Conservation (phyloP, 768 basidiomycete species). For the Coprinopsis marcescibilis region DNA sequence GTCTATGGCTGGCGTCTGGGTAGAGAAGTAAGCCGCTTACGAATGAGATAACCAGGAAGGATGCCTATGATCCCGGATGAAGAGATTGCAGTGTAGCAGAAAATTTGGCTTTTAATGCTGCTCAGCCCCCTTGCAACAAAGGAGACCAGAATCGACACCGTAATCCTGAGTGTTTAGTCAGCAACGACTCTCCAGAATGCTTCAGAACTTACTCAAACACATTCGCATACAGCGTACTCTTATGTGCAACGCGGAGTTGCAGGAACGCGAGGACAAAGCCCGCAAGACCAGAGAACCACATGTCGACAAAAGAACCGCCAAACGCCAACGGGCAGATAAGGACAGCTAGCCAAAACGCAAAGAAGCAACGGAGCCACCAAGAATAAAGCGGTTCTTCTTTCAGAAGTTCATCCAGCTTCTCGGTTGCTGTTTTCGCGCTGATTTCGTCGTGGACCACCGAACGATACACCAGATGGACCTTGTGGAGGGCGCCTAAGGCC, state of each 20-base stretch:
- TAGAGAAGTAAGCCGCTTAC: slow-evolving; percentile 34
- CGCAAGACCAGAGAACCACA: slow-evolving; percentile 71
- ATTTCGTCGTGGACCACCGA: slow-evolving; percentile 89
- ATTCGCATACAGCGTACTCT: slow-evolving; percentile 79
- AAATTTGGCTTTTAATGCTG: slow-evolving; percentile 67
- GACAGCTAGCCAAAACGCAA: slow-evolving; percentile 68
- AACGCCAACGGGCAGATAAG: slow-evolving; percentile 84
- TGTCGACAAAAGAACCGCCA: slow-evolving; percentile 78
- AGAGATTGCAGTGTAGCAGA: slow-evolving; percentile 91
- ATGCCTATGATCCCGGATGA: slow-evolving; percentile 85
- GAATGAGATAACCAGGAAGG: slow-evolving; percentile 81
- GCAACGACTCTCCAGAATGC: background rate
- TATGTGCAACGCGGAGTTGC: slow-evolving; percentile 68
- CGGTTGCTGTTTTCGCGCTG: slow-evolving; percentile 71
- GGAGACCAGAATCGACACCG: slow-evolving; percentile 75
- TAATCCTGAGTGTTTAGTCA: slow-evolving; percentile 47
- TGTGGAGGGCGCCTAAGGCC: slow-evolving; percentile 78
- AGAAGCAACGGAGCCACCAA: slow-evolving; percentile 49
- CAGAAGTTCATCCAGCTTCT: slow-evolving; percentile 58
- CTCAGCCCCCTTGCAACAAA: slow-evolving; percentile 79
- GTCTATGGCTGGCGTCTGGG: background rate
- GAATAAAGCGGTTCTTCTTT: slow-evolving; percentile 60
- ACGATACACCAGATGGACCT: slow-evolving; percentile 81
- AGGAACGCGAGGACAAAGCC: slow-evolving; percentile 65
- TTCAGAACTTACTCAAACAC: slow-evolving; percentile 74